Base-by-base conservation (phyloP, 352 stramenopile genomes). In the Aphanomyces astaci region DNA sequence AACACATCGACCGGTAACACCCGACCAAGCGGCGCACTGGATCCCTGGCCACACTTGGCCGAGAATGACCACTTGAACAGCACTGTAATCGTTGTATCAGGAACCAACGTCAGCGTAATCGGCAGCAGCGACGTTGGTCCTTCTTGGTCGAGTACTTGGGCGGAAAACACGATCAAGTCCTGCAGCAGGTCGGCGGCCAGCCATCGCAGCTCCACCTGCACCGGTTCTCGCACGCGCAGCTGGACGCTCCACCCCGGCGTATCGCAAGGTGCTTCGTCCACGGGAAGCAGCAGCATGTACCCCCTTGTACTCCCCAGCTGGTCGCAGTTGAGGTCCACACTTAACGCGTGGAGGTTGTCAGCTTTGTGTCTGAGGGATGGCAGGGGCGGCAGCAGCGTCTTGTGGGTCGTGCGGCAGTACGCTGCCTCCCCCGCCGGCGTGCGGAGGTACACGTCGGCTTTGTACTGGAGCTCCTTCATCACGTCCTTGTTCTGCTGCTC, bases 401-500 rank as follows among this genome's bases (percentile, higher is more conserved):
- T 76, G 1, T 85, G 84, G 33, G 92, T 80, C 30, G 78, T 81
- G 24, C 81, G 77, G 71, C 80, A 92, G 64, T 91, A 95, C 7
- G 85, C 86, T 57, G 36, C 74, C 75, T 95, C 85, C 4, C 84
- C 82, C 31, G 79, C 81, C 33, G 76, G 65, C 2, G 81, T 94
- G 33, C 84, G 76, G 15, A 84, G 73, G 62, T 87, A 96, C 2
- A 94, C 82, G 64, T 96, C 87, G 1, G 86, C 86, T 49, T 86
- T 91, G 70, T 92, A 96, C 68, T 94, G 84, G 10, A 96, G 73
- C 64, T 96, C 87, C 69, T 96, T 96, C 59, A 96, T 75, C n/a
- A 96, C 82, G 43, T 96, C 87, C 66, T 94, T 94, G 75, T 94
- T 96, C 54, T 94, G 85, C 63, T 94, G 87, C 60, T 94, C 86